A percentile compares a stretch with the other conserved stretches of the same genome.
Evolutionary conservation across 179 eudicot genomes (phyloP).

Genomic region (Actinidia polygama): DNA sequence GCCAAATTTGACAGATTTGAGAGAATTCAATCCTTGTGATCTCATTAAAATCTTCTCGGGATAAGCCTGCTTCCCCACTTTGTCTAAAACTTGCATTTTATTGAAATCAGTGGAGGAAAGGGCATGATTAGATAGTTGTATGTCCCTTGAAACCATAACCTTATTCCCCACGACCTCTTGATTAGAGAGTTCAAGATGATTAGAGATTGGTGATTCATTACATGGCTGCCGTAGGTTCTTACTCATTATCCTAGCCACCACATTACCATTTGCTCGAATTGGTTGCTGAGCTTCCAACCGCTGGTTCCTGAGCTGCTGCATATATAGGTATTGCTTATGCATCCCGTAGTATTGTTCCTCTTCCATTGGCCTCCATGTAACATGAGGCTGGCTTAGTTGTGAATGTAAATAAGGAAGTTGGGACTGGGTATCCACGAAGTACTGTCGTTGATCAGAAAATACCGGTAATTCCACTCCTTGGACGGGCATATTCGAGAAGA

Average conservation of each 20-base stretch:
- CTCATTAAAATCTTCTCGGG: conserved; percentile 32
- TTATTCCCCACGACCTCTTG: conserved; percentile 26
- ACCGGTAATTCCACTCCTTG: conserved; percentile 26
- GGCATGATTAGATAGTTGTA: conserved; percentile 10
- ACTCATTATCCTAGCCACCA: conserved; percentile 21
- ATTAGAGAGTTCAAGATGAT: conserved; percentile 12
- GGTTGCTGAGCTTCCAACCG: conserved; percentile 30
- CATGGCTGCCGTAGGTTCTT: conserved; percentile 20
- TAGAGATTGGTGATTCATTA: neutral
- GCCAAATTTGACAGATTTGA: conserved; percentile 33
- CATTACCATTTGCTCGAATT: conserved; percentile 19
- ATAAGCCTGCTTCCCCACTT: conserved; percentile 19
- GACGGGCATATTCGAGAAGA: neutral
- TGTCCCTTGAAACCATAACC: conserved; percentile 19
- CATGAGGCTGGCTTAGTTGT: conserved; percentile 27
- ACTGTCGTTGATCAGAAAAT: conserved; percentile 16
- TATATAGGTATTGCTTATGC: conserved; percentile 32
- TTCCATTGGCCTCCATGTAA: conserved; percentile 31
- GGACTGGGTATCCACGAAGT: conserved; percentile 20
- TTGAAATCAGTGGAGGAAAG: conserved; percentile 18
- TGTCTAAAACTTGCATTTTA: conserved; percentile 21
- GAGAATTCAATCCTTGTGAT: conserved; percentile 29
- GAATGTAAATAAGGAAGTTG: conserved; percentile 24
- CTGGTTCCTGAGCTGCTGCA: conserved; percentile 31
- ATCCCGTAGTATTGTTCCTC: conserved; percentile 28